Evolutionary conservation across 768 basidiomycete species (phyloP).

Genomic region (Inosperma sp.): DNA sequence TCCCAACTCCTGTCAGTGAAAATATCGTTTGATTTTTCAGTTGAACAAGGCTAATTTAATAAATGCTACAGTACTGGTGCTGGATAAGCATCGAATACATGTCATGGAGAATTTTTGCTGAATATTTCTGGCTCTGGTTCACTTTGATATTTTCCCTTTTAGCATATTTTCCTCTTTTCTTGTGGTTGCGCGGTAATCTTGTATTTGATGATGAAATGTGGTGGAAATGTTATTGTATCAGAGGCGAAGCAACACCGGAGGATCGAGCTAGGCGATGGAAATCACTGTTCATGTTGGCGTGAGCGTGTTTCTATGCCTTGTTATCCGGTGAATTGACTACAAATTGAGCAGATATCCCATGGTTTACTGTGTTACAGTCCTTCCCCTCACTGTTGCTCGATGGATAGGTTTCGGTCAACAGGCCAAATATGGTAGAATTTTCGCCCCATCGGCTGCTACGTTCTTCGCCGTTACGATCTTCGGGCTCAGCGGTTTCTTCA

Average conservation of each 20-base stretch:
- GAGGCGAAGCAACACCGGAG: slow-evolving; percentile 10
- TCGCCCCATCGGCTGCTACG: slow-evolving; percentile 27
- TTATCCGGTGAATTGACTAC: slow-evolving; percentile 1
- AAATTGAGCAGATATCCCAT: slow-evolving; percentile 32
- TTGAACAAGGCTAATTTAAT: neutral
- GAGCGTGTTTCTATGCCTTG: slow-evolving; percentile 3
- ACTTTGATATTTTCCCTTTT: slow-evolving; percentile 32
- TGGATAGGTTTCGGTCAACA: slow-evolving; percentile 33
- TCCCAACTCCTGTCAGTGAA: slow-evolving; percentile 34
- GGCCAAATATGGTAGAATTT: slow-evolving; percentile 1
- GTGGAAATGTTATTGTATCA: slow-evolving; percentile 31
- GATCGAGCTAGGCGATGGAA: slow-evolving; percentile 16
- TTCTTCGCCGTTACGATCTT: slow-evolving; percentile 32
- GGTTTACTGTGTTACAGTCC: slow-evolving; percentile 33
- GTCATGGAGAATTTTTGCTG: slow-evolving; percentile 33
- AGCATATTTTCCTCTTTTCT: slow-evolving; percentile 34
- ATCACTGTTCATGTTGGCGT: slow-evolving; percentile 30
- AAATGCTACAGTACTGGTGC: slow-evolving; percentile 35
- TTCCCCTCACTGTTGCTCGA: slow-evolving; percentile 38
- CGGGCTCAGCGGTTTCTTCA: slow-evolving; percentile 36
- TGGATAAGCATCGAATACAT: slow-evolving; percentile 35
- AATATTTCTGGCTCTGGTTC: slow-evolving; percentile 46
- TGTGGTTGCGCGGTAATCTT: slow-evolving; percentile 35
- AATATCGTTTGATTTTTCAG: neutral
- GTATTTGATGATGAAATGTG: slow-evolving; percentile 26